Evolutionary conservation across 768 basidiomycete genomes (phyloP).

Genomic region (Russula abietina): DNA sequence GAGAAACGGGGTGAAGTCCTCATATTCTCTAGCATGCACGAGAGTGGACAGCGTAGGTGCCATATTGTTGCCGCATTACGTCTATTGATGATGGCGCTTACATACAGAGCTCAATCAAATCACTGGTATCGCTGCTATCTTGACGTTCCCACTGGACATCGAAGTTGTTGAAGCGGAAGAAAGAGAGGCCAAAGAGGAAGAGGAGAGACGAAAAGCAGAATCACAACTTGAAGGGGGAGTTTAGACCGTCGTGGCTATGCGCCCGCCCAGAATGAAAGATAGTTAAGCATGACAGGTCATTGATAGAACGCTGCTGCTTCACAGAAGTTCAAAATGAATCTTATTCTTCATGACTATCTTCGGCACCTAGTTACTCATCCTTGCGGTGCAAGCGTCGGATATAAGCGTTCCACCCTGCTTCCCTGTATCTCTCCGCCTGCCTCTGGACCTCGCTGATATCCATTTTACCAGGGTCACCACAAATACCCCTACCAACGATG

Average conservation of each 20-base stretch:
- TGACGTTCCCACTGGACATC: conserved; percentile 92
- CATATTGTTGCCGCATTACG: not conserved
- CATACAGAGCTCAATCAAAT: conserved; percentile 91
- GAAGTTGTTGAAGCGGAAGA: conserved; percentile 96
- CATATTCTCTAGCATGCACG: conserved; percentile 99
- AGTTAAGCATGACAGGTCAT: not conserved
- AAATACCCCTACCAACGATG: conserved; percentile 94
- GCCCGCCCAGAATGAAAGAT: not conserved
- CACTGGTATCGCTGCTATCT: conserved; percentile 90
- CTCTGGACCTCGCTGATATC: conserved; percentile 46
- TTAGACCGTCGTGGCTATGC: not conserved
- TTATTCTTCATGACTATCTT: not conserved
- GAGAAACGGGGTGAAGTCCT: conserved; percentile 88
- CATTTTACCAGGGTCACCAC: conserved; percentile 52
- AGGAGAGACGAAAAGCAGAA: conserved; percentile 27
- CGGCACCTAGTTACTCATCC: not conserved
- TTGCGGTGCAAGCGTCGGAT: conserved; percentile 34
- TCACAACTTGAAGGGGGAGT: conserved; percentile 7
- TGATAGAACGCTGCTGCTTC: not conserved
- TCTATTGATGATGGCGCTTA: not conserved
- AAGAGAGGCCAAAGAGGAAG: conserved; percentile 55
- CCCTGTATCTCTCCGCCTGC: conserved; percentile 79
- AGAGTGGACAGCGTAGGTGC: conserved; percentile 89
- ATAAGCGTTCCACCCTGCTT: conserved; percentile 91
- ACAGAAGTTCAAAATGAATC: not conserved